Evolutionary conservation across 257 asterid species (phyloP).

Genomic region (Thymus quinquecostatus): DNA sequence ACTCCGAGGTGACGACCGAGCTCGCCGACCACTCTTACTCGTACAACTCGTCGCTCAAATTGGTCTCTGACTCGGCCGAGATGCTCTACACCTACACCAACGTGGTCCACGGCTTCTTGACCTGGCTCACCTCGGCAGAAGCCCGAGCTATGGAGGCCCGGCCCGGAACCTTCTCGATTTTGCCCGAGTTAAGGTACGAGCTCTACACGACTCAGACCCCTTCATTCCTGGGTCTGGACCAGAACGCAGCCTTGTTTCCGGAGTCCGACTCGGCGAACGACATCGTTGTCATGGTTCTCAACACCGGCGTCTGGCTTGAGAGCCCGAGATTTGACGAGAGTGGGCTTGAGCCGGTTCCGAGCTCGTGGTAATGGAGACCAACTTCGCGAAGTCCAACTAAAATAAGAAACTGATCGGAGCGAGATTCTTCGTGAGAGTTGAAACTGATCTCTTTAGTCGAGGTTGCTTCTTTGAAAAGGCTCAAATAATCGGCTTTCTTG

Average conservation of each 20-base stretch:
- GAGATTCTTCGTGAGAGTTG: constrained; percentile 58
- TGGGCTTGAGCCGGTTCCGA: constrained; percentile 72
- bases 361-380: constrained; percentile 78
- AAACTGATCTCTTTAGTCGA: constrained; percentile 46
- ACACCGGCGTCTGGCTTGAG: constrained; percentile 96
- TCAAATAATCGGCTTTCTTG: too few relatives aligned
- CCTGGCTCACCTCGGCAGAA: constrained; percentile 58
- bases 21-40: constrained; percentile 60
- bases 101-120: constrained; percentile 73
- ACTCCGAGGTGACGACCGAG: constrained; percentile 65
- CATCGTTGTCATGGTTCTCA: constrained; percentile 72
- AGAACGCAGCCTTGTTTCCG: constrained; percentile 61
- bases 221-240: constrained; percentile 69
- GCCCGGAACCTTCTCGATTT: constrained; percentile 65
- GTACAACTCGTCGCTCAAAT: constrained; percentile 77
- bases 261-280: constrained; percentile 56
- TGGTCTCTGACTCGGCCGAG: constrained; percentile 72
- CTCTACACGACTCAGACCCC: constrained; percentile 95
- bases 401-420: constrained; percentile 86
- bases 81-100: constrained; percentile 69
- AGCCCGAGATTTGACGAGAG: constrained; percentile 77
- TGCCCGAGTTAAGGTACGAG: constrained; percentile 64
- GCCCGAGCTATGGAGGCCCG: constrained; percentile 50
- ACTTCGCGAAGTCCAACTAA: constrained; percentile 57
- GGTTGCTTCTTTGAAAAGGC: constrained; percentile 36